Percentiles rank a stretch among this genome's conserved stretches.
These are phyloP conservation scores for Exophiala spinifera DNA, from an alignment of 2,329 filamentous ascomycete species.

Conservation along the genomic window DNA sequence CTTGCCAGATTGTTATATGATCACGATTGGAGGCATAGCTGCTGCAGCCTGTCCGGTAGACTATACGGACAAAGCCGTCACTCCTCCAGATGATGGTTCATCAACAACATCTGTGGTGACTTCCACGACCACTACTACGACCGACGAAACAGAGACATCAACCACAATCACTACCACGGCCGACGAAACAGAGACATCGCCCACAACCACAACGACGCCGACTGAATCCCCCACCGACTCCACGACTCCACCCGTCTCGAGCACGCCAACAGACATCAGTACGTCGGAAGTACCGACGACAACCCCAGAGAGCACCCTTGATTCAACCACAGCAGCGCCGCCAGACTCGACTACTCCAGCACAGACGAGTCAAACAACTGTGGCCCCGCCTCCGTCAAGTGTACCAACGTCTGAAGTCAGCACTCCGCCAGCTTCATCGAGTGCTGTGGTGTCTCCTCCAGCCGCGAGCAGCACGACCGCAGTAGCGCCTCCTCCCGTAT, in stretches of 20 bases:
- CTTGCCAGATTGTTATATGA: constrained; percentile 14
- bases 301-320: neutral
- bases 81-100: neutral
- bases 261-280: constrained; percentile 1
- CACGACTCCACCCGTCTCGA: constrained; percentile 4
- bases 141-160: neutral
- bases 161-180: constrained; percentile 1
- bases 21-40: constrained; percentile 23
- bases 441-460: neutral
- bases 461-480: neutral
- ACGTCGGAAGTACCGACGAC: neutral
- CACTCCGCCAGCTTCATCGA: neutral
- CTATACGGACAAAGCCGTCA: constrained; percentile 8
- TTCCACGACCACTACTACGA: constrained; percentile 3
- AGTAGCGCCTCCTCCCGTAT: neutral
- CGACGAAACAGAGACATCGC: neutral
- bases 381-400: neutral
- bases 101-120: constrained; percentile 1
- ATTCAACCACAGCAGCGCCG: neutral
- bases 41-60: constrained; percentile 19
- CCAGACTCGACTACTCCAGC: neutral
- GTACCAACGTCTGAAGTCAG: neutral
- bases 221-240: neutral
- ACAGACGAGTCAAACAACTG: neutral
- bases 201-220: neutral